Conservation (phyloP, 805 yeast species). For the Pichia membranifaciens region DNA sequence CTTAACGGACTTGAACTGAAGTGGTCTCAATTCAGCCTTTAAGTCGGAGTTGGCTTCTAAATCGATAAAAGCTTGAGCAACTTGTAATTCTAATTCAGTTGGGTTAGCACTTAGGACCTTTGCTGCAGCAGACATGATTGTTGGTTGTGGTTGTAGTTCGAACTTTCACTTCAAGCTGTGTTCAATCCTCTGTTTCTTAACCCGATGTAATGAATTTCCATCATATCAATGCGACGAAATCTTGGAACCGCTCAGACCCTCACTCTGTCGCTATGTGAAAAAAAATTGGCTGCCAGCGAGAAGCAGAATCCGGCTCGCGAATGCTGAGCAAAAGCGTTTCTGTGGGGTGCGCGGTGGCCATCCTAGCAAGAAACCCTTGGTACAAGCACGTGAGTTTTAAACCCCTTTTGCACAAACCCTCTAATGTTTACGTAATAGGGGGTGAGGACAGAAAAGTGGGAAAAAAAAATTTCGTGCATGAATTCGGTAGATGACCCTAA, state of each 20-base stretch:
- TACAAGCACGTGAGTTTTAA: slow-evolving; percentile 11
- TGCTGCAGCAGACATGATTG: slow-evolving; percentile 89
- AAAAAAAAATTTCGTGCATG: too few species aligned
- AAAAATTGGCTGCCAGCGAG: not conserved
- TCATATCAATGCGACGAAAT: too few species aligned
- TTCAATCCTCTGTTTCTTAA: not conserved
- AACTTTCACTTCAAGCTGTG: not conserved
- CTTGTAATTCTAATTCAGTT: slow-evolving; percentile 98
- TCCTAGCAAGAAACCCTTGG: slow-evolving; percentile 5
- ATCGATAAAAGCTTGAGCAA: slow-evolving; percentile 97
- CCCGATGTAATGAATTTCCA: too few species aligned
- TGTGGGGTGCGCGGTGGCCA: slow-evolving; percentile 5
- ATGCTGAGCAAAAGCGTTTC: too few species aligned
- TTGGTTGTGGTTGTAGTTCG: slow-evolving; percentile 1
- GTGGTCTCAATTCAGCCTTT: slow-evolving; percentile 96
- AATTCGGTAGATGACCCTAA: too few species aligned
- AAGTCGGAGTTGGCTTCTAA: slow-evolving; percentile 91
- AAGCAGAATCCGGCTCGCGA: too few species aligned
- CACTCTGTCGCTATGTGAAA: not conserved
- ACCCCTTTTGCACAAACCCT: too few species aligned
- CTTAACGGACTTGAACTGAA: slow-evolving; percentile 97
- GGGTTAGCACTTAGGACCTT: slow-evolving; percentile 94
- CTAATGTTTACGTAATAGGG: too few species aligned
- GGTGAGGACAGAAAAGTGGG: too few species aligned
- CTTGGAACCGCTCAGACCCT: not conserved